Percentiles rank a stretch among this genome's conserved stretches.
Evolutionary conservation across 1,284 basidiomycete genomes (phyloP).

Genomic region (Papiliotrema flavescens): DNA sequence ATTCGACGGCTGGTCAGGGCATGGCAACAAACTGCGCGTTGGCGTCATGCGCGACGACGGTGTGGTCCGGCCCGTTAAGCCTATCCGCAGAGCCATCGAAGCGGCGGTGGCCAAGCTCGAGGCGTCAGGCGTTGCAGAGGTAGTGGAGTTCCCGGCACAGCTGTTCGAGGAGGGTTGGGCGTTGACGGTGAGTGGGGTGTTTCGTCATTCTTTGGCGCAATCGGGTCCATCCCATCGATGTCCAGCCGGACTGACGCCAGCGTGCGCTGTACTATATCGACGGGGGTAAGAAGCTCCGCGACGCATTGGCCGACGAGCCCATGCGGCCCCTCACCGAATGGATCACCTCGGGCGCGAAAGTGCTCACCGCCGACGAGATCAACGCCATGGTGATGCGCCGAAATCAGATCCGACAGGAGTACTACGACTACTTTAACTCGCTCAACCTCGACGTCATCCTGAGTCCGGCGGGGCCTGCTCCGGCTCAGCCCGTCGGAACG

Average conservation of each 20-base stretch:
- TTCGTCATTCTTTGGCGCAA: neutral
- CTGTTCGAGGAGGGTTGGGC: constrained; percentile 19
- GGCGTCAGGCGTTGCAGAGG: constrained; percentile 9
- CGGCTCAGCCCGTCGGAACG: constrained; percentile 33
- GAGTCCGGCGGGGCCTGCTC: constrained; percentile 34
- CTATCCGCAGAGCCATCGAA: constrained; percentile 36
- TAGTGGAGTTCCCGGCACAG: constrained; percentile 15
- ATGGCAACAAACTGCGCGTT: constrained; percentile 19
- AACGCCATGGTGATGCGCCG: neutral
- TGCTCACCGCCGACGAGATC: neutral
- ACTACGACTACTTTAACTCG: constrained; percentile 21
- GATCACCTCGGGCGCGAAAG: constrained; percentile 9
- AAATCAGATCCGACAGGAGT: constrained; percentile 15
- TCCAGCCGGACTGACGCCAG: neutral
- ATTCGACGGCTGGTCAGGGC: constrained; percentile 5
- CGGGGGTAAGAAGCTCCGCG: constrained; percentile 29
- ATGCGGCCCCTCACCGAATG: constrained; percentile 33
- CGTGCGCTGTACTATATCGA: constrained; percentile 36
- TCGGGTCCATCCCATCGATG: too few species aligned
- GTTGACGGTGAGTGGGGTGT: constrained; percentile 21
- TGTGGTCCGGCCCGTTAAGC: constrained; percentile 31
- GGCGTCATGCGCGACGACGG: constrained; percentile 43
- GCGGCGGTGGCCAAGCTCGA: constrained; percentile 18
- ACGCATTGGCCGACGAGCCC: constrained; percentile 27
- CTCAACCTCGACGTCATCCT: constrained; percentile 39